These are phyloP conservation scores for Nitzschia sp. DNA, from an alignment of 108 stramenopile genomes.

Conservation along the genomic window DNA sequence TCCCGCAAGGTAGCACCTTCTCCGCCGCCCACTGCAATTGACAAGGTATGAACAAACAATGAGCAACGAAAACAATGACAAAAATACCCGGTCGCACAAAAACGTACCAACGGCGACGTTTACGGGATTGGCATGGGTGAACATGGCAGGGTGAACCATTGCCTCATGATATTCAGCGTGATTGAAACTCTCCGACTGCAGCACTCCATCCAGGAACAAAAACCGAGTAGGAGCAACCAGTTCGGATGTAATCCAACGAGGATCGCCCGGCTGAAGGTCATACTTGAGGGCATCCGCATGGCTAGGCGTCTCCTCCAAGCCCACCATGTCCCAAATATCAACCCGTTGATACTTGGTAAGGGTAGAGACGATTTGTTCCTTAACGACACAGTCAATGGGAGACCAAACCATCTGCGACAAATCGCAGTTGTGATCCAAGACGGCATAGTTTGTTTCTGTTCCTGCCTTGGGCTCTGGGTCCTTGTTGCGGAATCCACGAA, in stretches of 20 bases:
- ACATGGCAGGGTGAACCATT: constrained; percentile 92
- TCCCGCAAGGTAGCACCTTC: constrained; percentile 89
- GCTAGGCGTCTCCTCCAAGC: constrained; percentile 64
- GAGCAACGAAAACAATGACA: constrained; percentile 79
- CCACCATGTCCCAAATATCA: constrained; percentile 81
- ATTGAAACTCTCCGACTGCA: constrained; percentile 29
- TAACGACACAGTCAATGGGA: constrained; percentile 39
- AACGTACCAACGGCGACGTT: constrained; percentile 42
- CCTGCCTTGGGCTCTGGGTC: constrained; percentile 23
- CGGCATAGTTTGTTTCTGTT: constrained; percentile 30
- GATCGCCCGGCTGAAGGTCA: constrained; percentile 66
- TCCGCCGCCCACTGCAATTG: constrained; percentile 70
- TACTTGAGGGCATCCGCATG: constrained; percentile 64
- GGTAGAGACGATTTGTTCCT: constrained; percentile 35
- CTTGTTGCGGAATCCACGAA: constrained; percentile 75
- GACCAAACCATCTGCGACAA: constrained; percentile 40
- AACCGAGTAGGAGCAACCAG: constrained; percentile 55
- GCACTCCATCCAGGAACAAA: constrained; percentile 72
- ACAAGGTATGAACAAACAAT: constrained; percentile 56
- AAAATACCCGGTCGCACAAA: constrained; percentile 28
- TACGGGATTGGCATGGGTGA: constrained; percentile 80
- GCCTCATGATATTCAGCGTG: constrained; percentile 79
- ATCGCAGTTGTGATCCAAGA: constrained; percentile 40
- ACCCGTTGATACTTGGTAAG: constrained; percentile 59
- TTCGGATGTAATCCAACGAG: constrained; percentile 67